Base-by-base conservation (phyloP, 2,329 filamentous ascomycete genomes). In the Diaporthe amygdali region DNA sequence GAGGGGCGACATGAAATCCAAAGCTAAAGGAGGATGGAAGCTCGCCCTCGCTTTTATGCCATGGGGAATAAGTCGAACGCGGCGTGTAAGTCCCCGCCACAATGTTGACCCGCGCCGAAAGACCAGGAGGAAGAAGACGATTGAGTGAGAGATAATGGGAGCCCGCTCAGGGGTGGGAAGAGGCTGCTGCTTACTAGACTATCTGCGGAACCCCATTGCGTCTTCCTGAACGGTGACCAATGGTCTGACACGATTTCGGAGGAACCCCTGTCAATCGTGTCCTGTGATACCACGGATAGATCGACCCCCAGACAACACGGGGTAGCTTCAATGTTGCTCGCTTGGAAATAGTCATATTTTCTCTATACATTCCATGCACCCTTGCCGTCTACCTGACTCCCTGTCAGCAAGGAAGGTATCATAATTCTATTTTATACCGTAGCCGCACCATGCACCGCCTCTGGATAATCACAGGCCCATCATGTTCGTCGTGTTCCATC, bases 401-500 rank as follows among this genome's bases (percentile, higher is more conserved):
- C 44, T 3, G 41, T 25, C 71, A 22, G 71, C 52, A 69, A 73
- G 51, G 71, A 63, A 71, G 69, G 69, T 73, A 73, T 73, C 56
- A 71, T 56, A 44, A 47, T 47, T 71, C 44, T 64, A 46, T 69
- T 59, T 17, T 39, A 34, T 68, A 47, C 34, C 64, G 41, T 41
- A 52, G n/a, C 20, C 34, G 46, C 27, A 17, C 32, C 51, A 12
- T 55, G 34, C 49, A 44, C 17, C 32, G n/a, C 9, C 17, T 5
- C 17, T 41, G 10, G 15, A 27, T 32, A 30, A 30, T 71, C 37
- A 73, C 46, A 73, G 54, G n/a, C 51, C 51, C 52, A 69, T 67
- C 17, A 72, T 12, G 20, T 63, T 63, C 20, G 67, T 44, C 12
- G 56, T 54, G 37, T 46, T 61, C 52, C 66, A 66, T 2, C 83